Base-by-base conservation (phyloP, 371 early-diverging fungal species). In the Mortierella sp. region DNA sequence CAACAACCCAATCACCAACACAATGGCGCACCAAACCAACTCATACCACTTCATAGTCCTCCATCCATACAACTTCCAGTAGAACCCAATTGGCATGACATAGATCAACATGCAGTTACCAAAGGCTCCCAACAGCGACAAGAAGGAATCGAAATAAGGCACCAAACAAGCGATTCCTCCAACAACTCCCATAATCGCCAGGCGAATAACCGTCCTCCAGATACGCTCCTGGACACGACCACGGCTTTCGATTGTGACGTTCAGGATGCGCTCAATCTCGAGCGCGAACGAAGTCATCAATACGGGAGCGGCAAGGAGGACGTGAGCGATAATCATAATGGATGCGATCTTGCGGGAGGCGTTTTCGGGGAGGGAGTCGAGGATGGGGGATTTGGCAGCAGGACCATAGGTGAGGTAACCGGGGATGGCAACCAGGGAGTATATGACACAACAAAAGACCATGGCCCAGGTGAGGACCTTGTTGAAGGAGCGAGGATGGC, bases 401-500 rank as follows among this genome's bases (percentile, higher is more conserved):
- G 88, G 82, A 52, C 97, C 97, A 82, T 96, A 97, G 55, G 95
- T 91, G 55, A 92, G 91, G 79, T 97, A 97, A 26, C 96, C 96
- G n/a, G 95, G 91, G 26, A 92, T 89, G 63, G 95, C 97, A 34
- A 94, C 93, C 52, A 94, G 74, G 68, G 94, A 77, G 81, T 97
- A 97, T 90, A 97, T 91, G 58, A 84, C 70, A n/a, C 93, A 92
- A 79, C 96, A 95, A 45, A 94, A 92, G 24, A 89, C 85, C 81
- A 95, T 92, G 72, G 96, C 94, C 55, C 89, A 89, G n/a, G 91
- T 84, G 55, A 96, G 89, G 14, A 96, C 95, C 81, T 87, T 91
- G 79, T 91, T 90, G 92, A 95, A 97, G 28, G 92, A 81, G 75
- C 91, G 89, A 28, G 96, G 97, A 31, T 92, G 87, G 65, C 91